Base-by-base conservation (phyloP, 352 stramenopile genomes). In the Phytophthora capsici region DNA sequence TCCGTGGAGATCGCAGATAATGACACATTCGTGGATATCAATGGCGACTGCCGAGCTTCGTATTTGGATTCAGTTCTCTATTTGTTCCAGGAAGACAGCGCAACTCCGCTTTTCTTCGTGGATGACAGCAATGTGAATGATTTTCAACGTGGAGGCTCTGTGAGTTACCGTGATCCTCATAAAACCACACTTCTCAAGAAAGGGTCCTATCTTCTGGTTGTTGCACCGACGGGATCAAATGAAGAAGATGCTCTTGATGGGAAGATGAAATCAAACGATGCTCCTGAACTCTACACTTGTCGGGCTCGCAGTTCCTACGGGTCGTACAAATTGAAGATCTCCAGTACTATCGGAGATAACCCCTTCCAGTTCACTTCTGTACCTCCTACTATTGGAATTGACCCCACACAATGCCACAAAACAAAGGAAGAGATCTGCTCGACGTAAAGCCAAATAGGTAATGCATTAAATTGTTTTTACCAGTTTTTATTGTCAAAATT, bases 31-130 rank as follows among this genome's bases (percentile, higher is more conserved):
- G 14, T 57, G 1, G 84, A 92, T 46, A 32, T 89, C n/a, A 92
- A 92, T 65, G 51, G 61, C 14, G 83, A 91, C 57, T 90, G 83
- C 55, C 60, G 67, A 5, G 73, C 77, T 9, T 71, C 57, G 4
- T 91, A 90, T 57, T 36, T 89, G 20, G 80, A 90, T 52, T 57
- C 81, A 0, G 71, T 84, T 4, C 52, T 91, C 14, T 87, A 76
- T 34, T 63, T 91, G 38, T 91, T 83, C 52, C 48, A 53, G 0
- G 57, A 81, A 2, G 74, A 62, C 20, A 45, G 74, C 10, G 45
- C 56, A 3, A 70, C 28, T 16, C 57, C 46, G 13, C 57, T 63
- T 7, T 66, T 88, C 17, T 60, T 70, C 20, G 62, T 68, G 6
- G 77, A 80, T 30, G 77, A 91, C 45, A 73, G 84, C 37, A 46